Base-by-base conservation (phyloP, 2,329 filamentous ascomycete species). In the Aspergillus sp. region DNA sequence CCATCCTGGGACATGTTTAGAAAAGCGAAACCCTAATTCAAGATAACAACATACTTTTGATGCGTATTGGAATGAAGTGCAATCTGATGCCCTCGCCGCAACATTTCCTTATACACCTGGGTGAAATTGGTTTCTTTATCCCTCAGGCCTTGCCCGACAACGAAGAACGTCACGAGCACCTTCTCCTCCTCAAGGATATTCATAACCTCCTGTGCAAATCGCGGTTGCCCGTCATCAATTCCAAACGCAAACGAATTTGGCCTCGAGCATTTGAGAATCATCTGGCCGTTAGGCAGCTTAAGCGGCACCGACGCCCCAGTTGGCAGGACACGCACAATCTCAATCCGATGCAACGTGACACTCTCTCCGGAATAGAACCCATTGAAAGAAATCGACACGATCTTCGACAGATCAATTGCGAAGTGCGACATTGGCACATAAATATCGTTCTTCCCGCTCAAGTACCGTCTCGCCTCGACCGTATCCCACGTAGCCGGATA, bases 201-300 rank as follows among this genome's bases (percentile, higher is more conserved):
- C 68, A 84, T 78, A 17, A 85, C 80, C 52, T 78, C 66, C 64
- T 81, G 75, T 1, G 82, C 82, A 48, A 78, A 74, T 30, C 68
- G 59, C 42, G 83, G 83, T 44, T 78, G 72, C 19, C 83, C 84
- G 62, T 87, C 84, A 60, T 86, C 84, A 53, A 87, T 86, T 44
- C 83, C 83, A 62, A 87, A 86, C 1, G 84, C 84, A 61, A 87
- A 86, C 0, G 79, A 82, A 67, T 85, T 84, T 42, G 83, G 82
- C 15, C 82, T 75, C 54, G 78, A 83, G 72, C 84, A 86, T 5
- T 77, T 72, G 57, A 85, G 80, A 41, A 83, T 70, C 30, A 86
- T 70, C 17, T 74, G 75, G 5, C 83, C 83, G 1, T 76, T 82
- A 0, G 81, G 75, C 25, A 83, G 67, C 66, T 86, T 86, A 48